These are phyloP conservation scores for Suillus subluteus DNA, from an alignment of 768 basidiomycete species.

Conservation along the genomic window DNA sequence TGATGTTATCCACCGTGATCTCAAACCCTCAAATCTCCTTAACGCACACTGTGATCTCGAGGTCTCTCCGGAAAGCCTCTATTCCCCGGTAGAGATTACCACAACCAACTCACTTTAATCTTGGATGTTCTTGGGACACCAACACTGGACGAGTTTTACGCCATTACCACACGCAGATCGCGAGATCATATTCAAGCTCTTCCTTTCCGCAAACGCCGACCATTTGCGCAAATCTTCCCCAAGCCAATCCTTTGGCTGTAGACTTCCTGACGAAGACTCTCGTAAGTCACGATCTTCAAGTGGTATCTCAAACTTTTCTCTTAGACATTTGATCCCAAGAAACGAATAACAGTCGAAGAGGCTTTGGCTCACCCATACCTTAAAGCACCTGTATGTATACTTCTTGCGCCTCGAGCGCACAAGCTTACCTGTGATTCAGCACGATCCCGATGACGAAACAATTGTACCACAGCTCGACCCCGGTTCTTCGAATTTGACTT, in stretches of 20 bases:
- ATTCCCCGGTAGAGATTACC: no score
- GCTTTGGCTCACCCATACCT: conserved; percentile 95
- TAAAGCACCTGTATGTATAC: conserved; percentile 76
- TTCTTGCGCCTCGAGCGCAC: conserved; percentile 5
- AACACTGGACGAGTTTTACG: conserved; percentile 96
- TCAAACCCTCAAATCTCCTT: conserved; percentile 97
- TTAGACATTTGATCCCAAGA: conserved; percentile 97
- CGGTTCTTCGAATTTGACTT: conserved; percentile 97
- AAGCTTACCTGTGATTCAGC: conserved; percentile 45
- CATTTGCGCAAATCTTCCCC: conserved; percentile 87
- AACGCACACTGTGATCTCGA: conserved; percentile 98
- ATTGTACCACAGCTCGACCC: conserved; percentile 93
- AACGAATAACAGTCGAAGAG: conserved; percentile 92
- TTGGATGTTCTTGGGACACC: conserved; percentile 97
- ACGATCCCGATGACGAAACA: conserved; percentile 97
- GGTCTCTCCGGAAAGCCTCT: no score
- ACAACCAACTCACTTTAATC: no score
- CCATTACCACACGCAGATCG: conserved; percentile 89
- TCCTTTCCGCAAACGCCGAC: conserved; percentile 87
- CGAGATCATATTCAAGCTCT: conserved; percentile 94
- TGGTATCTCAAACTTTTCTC: not conserved
- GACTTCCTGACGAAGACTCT: conserved; percentile 85
- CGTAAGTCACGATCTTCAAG: conserved; percentile 41
- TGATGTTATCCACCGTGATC: conserved; percentile 94
- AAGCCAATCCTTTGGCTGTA: conserved; percentile 82